These are phyloP conservation scores for Citrus maxima DNA, from an alignment of 345 rosid species.

Conservation along the genomic window DNA sequence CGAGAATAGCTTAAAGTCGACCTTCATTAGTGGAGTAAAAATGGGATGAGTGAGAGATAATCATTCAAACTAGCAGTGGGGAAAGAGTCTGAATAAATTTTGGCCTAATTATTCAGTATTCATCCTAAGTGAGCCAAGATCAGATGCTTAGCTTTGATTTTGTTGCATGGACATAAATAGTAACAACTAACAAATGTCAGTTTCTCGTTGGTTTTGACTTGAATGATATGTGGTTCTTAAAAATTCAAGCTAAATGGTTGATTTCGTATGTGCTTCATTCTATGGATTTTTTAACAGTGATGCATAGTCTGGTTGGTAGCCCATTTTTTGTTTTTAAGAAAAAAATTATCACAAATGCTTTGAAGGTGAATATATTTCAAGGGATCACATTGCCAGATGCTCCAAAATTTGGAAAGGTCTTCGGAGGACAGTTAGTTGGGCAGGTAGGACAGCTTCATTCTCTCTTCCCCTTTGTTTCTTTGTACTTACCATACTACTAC, in stretches of 20 bases:
- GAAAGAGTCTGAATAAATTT: too few relatives aligned
- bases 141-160: not conserved
- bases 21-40: too few relatives aligned
- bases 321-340: not conserved
- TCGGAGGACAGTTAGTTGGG: constrained; percentile 93
- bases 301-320: not conserved
- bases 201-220: constrained; percentile 2
- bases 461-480: not conserved
- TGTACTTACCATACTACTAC: not conserved
- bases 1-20: not conserved
- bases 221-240: not conserved
- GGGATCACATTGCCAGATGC: constrained; percentile 90
- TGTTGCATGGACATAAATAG: not conserved
- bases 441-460: constrained; percentile 48
- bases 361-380: constrained; percentile 78
- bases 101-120: not conserved
- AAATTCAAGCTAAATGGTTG: not conserved
- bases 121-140: not conserved
- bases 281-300: not conserved
- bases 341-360: not conserved
- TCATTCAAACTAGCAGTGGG: too few relatives aligned
- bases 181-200: not conserved
- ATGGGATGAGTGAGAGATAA: too few relatives aligned
- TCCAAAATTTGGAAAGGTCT: constrained; percentile 85
- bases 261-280: not conserved